Evolutionary conservation across 306 rosid species (phyloP), one percentile per base, ranked within the genome.

Genomic region (Cucumis sativus): DNA sequence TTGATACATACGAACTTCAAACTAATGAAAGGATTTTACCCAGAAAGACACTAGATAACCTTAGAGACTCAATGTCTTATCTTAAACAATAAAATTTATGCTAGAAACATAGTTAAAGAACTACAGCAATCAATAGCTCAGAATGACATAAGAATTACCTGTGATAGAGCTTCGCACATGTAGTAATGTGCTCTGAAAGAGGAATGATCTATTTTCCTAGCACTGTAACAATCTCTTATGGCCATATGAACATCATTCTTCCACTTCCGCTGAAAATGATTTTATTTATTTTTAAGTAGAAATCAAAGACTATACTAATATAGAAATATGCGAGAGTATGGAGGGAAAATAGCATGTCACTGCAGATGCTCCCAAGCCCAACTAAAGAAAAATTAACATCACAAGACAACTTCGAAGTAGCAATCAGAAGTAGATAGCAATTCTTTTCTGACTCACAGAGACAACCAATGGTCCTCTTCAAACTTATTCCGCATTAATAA

Each of bases 241-340:
- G 96, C 97, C 97, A 96, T 92, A 80, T 89, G 86, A 78, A 86
- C 96, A 88, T 96, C 99, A 33, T 89, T 92, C 91, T 92, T 96
- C 99, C 99, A 96, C 82, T 91, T 89, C 83, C 99, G 87, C 99
- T 96, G 91, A 57, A 82, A 62, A 78, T 43, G 58, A 67, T 76
- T 55, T 77, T 25, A 81, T 37, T 66, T 80, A 47, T 76, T 55
- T 41, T 78, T 62, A 70, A 79, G 41, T 41, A 56, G 74, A 17
- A 72, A 64, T 35, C 49, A 16, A 74, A 40, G 45, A 41, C 23
- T 3, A 54, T 20, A 37, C 68, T 17, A 33, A 33, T 33, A 33
- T 33, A 33, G 37, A 0, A 13, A 35, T 10, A 16, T 20, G 68
- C 7, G n/a, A 63, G 54, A 33, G 10, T 52, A 17, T 28, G 3